Evolutionary conservation across 2,329 filamentous ascomycete genomes (phyloP).

Genomic region (Penicillium sp.): DNA sequence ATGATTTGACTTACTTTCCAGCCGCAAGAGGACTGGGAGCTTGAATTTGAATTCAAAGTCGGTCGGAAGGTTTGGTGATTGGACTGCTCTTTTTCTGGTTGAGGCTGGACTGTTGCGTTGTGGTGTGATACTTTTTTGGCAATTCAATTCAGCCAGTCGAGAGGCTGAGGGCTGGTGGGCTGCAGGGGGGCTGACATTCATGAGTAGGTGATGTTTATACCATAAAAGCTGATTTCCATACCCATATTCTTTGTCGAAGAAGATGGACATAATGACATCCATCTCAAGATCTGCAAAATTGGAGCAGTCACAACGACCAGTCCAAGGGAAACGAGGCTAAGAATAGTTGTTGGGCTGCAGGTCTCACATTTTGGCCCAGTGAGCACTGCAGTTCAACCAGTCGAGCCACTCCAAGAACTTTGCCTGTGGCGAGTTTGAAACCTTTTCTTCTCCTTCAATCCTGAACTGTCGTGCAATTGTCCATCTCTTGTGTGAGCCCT

Average conservation of each 20-base stretch:
- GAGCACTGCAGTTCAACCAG: conserved; percentile 1
- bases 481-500: conserved; percentile 1
- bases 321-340: conserved; percentile 14
- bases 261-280: background rate
- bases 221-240: background rate
- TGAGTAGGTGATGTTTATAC: background rate
- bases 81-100: background rate
- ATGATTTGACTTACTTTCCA: background rate
- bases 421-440: conserved; percentile 23
- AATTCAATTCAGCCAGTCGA: conserved; percentile 1
- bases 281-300: background rate
- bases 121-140: conserved; percentile 1
- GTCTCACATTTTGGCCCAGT: conserved; percentile 27
- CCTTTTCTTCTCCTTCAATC: conserved; percentile 12
- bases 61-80: background rate
- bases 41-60: background rate
- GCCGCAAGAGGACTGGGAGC: background rate
- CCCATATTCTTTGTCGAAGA: background rate
- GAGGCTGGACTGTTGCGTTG: background rate
- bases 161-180: background rate
- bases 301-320: conserved; percentile 10
- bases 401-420: conserved; percentile 3
- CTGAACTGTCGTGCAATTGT: conserved; percentile 8
- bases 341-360: conserved; percentile 24
- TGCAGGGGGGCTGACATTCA: background rate